Evolutionary conservation across 345 rosid genomes (phyloP).

Genomic region (Citrus unshiu): DNA sequence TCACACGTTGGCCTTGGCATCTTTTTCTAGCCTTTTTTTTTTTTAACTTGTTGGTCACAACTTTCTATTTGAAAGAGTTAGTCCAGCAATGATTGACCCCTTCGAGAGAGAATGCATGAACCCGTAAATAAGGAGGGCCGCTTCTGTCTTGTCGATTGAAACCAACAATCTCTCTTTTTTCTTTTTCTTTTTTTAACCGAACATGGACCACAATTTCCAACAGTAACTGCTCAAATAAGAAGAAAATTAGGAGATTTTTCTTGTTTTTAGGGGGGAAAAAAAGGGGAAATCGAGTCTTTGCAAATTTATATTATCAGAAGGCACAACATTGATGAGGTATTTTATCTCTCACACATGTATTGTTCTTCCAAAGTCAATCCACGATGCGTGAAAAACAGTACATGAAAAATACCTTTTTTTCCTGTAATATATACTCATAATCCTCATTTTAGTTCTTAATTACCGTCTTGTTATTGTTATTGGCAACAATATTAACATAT

Average conservation of each 20-base stretch:
- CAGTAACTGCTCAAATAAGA: too few relatives aligned
- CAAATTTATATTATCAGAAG: not conserved
- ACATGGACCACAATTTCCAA: too few relatives aligned
- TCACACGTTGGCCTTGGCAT: not conserved
- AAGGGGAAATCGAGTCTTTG: too few relatives aligned
- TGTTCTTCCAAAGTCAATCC: not conserved
- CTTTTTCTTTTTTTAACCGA: too few relatives aligned
- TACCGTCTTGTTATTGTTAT: too few relatives aligned
- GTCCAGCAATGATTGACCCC: conserved; percentile 8
- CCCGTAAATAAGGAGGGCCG: conserved; percentile 1
- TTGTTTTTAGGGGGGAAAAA: too few relatives aligned
- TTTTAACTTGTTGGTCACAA: not conserved
- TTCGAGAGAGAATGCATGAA: not conserved
- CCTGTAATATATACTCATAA: too few relatives aligned
- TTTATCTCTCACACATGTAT: not conserved
- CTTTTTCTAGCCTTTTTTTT: not conserved
- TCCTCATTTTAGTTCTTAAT: too few relatives aligned
- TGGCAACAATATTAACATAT: too few relatives aligned
- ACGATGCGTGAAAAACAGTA: too few relatives aligned
- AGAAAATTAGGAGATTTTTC: too few relatives aligned
- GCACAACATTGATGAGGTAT: not conserved
- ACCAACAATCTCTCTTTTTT: not conserved
- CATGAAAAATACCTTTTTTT: too few relatives aligned
- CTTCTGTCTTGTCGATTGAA: conserved; percentile 4
- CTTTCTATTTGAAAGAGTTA: not conserved